A percentile compares a stretch with the other conserved stretches of the same genome.
Evolutionary conservation across 139 green algal species (phyloP).

Genomic region (Micractinium sp.): DNA sequence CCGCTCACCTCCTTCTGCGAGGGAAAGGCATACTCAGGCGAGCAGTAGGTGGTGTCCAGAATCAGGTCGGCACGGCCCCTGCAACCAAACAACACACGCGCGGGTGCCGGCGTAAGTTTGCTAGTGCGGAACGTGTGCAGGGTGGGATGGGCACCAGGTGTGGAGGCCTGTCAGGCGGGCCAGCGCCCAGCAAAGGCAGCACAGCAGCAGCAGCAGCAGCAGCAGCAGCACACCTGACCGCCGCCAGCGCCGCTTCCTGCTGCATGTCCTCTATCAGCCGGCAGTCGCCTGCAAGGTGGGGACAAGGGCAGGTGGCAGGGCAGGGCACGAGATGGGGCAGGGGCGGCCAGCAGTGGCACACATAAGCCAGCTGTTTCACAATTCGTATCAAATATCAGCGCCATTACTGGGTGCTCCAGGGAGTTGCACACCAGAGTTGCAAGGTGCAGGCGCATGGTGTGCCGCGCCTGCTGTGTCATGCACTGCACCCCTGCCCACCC

Average conservation of each 20-base stretch:
- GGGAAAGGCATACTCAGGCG: constrained; percentile 80
- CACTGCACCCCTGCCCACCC: too few relatives aligned
- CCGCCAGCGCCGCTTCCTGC: constrained; percentile 60
- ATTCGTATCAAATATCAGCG: background rate
- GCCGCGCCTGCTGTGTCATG: background rate
- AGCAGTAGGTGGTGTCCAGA: constrained; percentile 95
- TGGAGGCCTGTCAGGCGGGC: too few relatives aligned
- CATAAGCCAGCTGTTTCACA: background rate
- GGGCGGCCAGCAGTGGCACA: background rate
- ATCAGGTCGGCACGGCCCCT: constrained; percentile 66
- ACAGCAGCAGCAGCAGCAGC: background rate
- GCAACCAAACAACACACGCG: background rate
- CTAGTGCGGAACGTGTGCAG: too few relatives aligned
- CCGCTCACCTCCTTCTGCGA: constrained; percentile 60
- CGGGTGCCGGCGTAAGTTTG: too few relatives aligned
- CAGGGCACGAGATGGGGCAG: background rate
- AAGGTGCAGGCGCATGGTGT: background rate
- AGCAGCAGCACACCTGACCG: constrained; percentile 25
- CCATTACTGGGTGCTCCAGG: too few relatives aligned
- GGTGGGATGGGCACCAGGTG: too few relatives aligned
- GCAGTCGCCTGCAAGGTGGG: constrained; percentile 69
- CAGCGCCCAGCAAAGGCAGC: too few relatives aligned
- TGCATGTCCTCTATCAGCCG: constrained; percentile 65
- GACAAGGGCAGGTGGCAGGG: background rate
- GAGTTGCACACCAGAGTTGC: too few relatives aligned